A percentile compares a stretch with the other conserved stretches of the same genome.
Evolutionary conservation across 2,329 filamentous ascomycete genomes (phyloP).

Genomic region (Cladosporium cucumerinum): DNA sequence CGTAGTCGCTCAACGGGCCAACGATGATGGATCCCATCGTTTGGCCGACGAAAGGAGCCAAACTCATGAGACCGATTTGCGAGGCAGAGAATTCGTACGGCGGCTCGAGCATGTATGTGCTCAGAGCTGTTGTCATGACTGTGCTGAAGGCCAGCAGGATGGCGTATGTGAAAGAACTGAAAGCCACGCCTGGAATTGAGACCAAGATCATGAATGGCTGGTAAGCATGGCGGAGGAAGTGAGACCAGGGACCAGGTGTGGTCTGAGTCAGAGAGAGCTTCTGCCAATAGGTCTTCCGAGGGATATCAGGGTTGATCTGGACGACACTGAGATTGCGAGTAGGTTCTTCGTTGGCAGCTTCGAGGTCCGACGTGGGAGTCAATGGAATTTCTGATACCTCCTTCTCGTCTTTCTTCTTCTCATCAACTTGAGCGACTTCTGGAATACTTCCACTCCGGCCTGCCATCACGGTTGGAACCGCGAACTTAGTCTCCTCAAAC

Average conservation of each 20-base stretch:
- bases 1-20: conserved; percentile 48
- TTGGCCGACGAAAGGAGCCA: conserved; percentile 49
- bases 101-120: conserved; percentile 36
- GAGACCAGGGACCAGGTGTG: conserved; percentile 27
- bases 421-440: background rate
- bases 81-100: conserved; percentile 49
- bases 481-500: conserved; percentile 42
- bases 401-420: background rate
- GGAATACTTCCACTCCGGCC: conserved; percentile 24
- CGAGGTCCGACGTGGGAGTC: conserved; percentile 17
- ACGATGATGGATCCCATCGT: conserved; percentile 46
- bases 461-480: conserved; percentile 20
- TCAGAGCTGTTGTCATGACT: conserved; percentile 38
- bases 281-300: conserved; percentile 44
- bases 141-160: conserved; percentile 39
- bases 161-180: conserved; percentile 38
- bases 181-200: conserved; percentile 41
- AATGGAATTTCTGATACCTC: conserved; percentile 11
- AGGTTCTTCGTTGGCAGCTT: conserved; percentile 9
- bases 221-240: conserved; percentile 36
- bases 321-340: conserved; percentile 24
- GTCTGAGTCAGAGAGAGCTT: conserved; percentile 39
- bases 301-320: conserved; percentile 33
- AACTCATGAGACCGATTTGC: conserved; percentile 50
- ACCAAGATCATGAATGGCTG: conserved; percentile 39